Conservation (phyloP, 1,284 basidiomycete genomes). For the Fomitopsis palustris region DNA sequence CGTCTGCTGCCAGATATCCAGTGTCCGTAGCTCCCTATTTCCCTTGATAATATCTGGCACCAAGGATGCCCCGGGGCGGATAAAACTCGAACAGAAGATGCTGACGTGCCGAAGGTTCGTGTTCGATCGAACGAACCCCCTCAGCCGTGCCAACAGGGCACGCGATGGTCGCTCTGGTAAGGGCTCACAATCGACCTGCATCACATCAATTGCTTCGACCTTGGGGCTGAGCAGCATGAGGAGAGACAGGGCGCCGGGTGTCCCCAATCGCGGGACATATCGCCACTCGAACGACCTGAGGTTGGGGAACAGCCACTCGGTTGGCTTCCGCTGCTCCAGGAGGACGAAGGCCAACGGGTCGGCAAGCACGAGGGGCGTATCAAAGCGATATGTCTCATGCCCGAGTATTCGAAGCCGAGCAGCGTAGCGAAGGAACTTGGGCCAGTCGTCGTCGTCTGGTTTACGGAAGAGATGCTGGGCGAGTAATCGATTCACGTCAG, state of each 20-base stretch:
- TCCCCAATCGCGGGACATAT: neutral
- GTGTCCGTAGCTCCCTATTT: neutral
- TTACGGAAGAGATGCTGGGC: conserved; percentile 4
- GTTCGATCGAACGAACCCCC: neutral
- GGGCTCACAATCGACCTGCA: neutral
- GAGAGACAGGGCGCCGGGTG: conserved; percentile 4
- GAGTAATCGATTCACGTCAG: neutral
- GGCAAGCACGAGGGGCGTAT: neutral
- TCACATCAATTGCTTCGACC: conserved; percentile 7
- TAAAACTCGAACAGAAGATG: neutral
- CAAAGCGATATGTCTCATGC: neutral
- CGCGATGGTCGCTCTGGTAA: neutral
- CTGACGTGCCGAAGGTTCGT: neutral
- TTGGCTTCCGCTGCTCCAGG: neutral
- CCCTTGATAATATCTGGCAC: neutral
- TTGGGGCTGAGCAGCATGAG: conserved; percentile 12
- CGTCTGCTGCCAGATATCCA: neutral
- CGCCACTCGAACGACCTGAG: conserved; percentile 13
- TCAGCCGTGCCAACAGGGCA: neutral
- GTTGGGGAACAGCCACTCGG: conserved; percentile 11
- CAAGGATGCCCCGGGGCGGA: neutral
- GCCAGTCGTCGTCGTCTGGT: conserved; percentile 12
- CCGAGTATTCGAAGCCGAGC: conserved; percentile 6
- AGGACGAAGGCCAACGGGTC: neutral
- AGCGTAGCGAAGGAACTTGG: conserved; percentile 12